These are phyloP conservation scores for Pichia sp. DNA, from an alignment of 1,139 yeast genomes.

Conservation along the genomic window DNA sequence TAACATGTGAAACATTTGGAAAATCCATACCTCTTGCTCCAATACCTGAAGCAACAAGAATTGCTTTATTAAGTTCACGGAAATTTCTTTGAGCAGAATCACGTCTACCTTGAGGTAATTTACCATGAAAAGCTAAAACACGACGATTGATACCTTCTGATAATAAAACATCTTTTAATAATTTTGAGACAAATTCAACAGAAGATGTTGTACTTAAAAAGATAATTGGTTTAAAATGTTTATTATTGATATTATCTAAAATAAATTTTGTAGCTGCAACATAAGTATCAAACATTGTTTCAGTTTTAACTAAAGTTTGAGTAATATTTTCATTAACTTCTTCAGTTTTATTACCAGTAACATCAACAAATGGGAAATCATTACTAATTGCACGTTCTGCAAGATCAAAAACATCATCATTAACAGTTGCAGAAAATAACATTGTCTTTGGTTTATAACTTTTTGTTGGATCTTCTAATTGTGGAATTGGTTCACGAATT, in stretches of 20 bases:
- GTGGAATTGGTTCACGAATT: conserved; percentile 31
- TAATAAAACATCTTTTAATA: conserved; percentile 20
- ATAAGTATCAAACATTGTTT: conserved; percentile 43
- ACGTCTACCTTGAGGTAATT: conserved; percentile 60
- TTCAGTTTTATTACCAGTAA: conserved; percentile 67
- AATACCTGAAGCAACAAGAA: conserved; percentile 83
- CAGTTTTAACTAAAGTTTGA: conserved; percentile 54
- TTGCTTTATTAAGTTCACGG: conserved; percentile 43
- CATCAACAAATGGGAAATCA: conserved; percentile 65
- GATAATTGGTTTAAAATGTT: conserved; percentile 65
- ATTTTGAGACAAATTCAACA: conserved; percentile 49
- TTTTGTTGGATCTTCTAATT: conserved; percentile 16
- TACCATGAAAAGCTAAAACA: conserved; percentile 50
- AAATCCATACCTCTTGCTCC: conserved; percentile 97
- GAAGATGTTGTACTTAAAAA: conserved; percentile 75
- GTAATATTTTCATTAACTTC: conserved; percentile 60
- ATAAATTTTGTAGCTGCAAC: conserved; percentile 49
- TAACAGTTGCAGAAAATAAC: conserved; percentile 86
- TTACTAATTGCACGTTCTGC: conserved; percentile 61
- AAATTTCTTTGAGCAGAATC: conserved; percentile 52
- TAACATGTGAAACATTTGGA: conserved; percentile 75
- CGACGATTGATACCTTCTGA: conserved; percentile 27
- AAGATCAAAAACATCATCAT: conserved; percentile 55
- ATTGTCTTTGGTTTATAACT: conserved; percentile 43
- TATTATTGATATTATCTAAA: conserved; percentile 28